phyloP scores from a whole-genome alignment of 2,329 filamentous ascomycete species.

The Ophiostoma ips region DNA sequence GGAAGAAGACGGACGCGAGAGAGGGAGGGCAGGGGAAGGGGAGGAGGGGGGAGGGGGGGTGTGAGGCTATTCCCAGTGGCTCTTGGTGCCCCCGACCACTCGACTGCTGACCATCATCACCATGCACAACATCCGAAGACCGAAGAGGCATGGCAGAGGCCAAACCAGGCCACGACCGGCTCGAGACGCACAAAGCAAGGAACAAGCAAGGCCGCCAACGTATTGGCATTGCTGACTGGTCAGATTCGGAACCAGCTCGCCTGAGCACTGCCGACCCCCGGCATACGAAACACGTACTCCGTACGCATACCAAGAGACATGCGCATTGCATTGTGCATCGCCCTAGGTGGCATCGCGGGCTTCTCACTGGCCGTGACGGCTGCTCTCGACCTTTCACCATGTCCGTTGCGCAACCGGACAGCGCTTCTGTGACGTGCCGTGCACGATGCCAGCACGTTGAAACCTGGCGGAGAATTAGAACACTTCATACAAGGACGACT shows the following conservation, averaged over 20 bases:
- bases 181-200: neutral
- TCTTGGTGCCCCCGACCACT: too few relatives aligned
- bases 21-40: neutral
- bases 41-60: neutral
- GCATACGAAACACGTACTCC: constrained; percentile 15
- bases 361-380: neutral
- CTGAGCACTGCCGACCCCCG: constrained; percentile 11
- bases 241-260: neutral
- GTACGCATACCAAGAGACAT: neutral
- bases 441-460: constrained; percentile 10
- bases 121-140: neutral
- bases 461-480: constrained; percentile 17
- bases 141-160: neutral
- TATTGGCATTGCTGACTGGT: neutral
- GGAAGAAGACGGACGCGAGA: too few relatives aligned
- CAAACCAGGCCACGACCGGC: neutral
- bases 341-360: neutral
- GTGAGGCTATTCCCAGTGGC: too few relatives aligned
- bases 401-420: neutral
- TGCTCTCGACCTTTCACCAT: neutral
- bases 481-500: constrained; percentile 12
- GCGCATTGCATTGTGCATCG: constrained; percentile 3
- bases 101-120: too few relatives aligned
- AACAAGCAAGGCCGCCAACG: neutral
- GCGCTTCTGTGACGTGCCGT: constrained; percentile 11